Evolutionary conservation across 257 asterid species (phyloP), one percentile per base, ranked within the genome.

Genomic region (Solanum pimpinellifolium): DNA sequence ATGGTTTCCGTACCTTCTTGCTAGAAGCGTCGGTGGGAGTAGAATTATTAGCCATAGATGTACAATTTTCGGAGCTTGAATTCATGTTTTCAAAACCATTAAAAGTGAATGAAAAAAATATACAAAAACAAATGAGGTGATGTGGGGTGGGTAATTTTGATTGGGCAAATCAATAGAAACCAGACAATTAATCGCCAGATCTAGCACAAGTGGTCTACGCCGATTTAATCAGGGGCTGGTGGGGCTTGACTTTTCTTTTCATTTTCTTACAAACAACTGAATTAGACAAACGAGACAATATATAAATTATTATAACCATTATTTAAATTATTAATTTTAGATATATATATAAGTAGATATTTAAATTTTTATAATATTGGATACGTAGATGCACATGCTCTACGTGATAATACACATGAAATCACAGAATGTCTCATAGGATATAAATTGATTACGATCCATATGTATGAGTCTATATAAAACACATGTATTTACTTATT

Each of bases 1-100:
- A 95, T 5, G 98, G 98, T 87, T 95, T 95, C 3, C 98, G 88
- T 74, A 94, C 87, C 90, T 94, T 95, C 94, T 95, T 95, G 29
- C 91, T 90, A 14, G 93, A 92, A 21, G 85, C 90, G 77, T 92
- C 94, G 91, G 90, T 47, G 78, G 91, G 83, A 7, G 74, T 13
- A 11, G 86, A 46, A 70, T 68, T 70, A 46, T 46, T 20, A 11
- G 91, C 85, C 89, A 89, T 90, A 4, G 89, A 82, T 23, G 88
- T 90, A 75, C 93, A 92, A 59, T 88, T 91, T 60, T 93, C 90
- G 49, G 93, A 87, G 66, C 49, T 75, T 37, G 92, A 88, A 88
- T 90, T 92, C 95, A 94, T 94, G 37, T 87, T 16, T 84, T 76
- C 68, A 70, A 23, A 70, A 72, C 85, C 18, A 7, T 47, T 25